Base-by-base conservation (phyloP, 768 basidiomycete genomes). In the Russula vinacea region DNA sequence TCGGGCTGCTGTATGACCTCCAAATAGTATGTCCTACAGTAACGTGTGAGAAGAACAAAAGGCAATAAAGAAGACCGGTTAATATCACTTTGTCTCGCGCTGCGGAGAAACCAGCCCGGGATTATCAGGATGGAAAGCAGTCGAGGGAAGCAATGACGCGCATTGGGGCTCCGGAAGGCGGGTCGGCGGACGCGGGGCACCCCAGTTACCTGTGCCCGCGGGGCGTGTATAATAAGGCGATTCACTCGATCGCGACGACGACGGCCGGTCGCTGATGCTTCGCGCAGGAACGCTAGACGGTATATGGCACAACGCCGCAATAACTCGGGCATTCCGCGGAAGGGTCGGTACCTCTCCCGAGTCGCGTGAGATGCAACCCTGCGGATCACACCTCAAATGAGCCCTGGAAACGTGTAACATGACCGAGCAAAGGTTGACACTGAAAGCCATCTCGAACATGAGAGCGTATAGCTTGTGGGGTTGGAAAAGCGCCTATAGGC, bases 1-100 rank as follows among this genome's bases (percentile, higher is more conserved):
- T 83, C 80, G 11, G 94, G 94, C 64, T 94, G 88, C 70, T 97
- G 94, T 32, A 94, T 82, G 64, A 95, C 84, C 72, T 90, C 86
- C 19, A 97, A 85, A 54, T 88, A 83, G 73, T 94, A 96, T 0
- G 84, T 78, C 59, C 75, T 75, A 39, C 5, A 37, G 37, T 11
- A 32, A 56, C 37, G 22, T 19, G 56, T 69, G 24, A 67, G 50
- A 60, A 35, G 26, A 24, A 22, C 29, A 19, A 55, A n/a, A 51
- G 52, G 39, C 49, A 44, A 35, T 39, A 63, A 39, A 24, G 24
- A 44, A 47, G 32, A 22, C 13, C 11, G 26, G 24, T 47, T 55
- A 45, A 50, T 56, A 24, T 60, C 66, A 69, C 72, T 68, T 71
- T 53, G 69, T 58, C 42, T 66, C 60, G 51, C 58, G 64, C 26